These are phyloP conservation scores for Arachis hypogaea DNA, from an alignment of 306 rosid genomes.

Conservation along the genomic window DNA sequence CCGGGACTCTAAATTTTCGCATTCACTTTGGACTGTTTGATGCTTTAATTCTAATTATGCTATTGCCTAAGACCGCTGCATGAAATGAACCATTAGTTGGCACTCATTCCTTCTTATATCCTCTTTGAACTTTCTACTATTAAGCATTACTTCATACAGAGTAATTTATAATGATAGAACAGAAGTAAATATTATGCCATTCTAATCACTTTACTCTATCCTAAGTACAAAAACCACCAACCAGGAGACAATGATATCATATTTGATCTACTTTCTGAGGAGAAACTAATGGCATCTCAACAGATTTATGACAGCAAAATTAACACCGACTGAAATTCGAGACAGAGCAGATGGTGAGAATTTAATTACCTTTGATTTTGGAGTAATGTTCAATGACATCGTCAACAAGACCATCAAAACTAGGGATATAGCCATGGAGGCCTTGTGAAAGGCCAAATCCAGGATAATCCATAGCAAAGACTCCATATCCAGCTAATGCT, in stretches of 20 bases:
- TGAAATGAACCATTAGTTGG: background rate
- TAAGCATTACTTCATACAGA: no score
- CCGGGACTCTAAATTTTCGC: background rate
- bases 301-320: background rate
- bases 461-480: conserved; percentile 94
- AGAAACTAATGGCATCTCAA: conserved; percentile 1
- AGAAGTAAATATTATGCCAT: background rate
- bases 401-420: conserved; percentile 75
- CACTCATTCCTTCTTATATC: conserved; percentile 4
- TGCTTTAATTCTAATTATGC: background rate
- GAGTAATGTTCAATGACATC: conserved; percentile 80
- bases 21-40: conserved; percentile 3
- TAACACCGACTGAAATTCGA: background rate
- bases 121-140: conserved; percentile 4
- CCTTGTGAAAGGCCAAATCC: conserved; percentile 98
- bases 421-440: conserved; percentile 74
- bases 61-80: background rate
- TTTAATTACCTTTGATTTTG: conserved; percentile 69
- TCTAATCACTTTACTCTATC: conserved; percentile 6
- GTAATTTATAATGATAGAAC: background rate
- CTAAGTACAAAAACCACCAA: background rate
- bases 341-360: background rate
- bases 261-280: background rate
- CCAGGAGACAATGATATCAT: background rate
- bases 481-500: conserved; percentile 74